A percentile compares a stretch with the other conserved stretches of the same genome.
phyloP scores from a whole-genome alignment of 768 basidiomycete species.

The Clathrus columnatus region DNA sequence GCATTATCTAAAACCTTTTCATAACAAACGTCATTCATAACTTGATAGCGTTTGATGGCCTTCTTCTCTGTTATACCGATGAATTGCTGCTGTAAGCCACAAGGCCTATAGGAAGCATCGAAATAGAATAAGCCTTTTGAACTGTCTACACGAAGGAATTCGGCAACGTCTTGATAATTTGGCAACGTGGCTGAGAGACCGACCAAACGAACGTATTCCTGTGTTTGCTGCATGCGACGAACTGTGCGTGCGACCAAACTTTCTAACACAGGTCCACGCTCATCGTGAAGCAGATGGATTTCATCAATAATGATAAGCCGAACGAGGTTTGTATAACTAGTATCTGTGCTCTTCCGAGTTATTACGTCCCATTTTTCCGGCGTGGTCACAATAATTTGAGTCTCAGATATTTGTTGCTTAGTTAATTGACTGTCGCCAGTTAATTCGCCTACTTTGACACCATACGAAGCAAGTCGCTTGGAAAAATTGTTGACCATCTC shows the following conservation, averaged over 20 bases:
- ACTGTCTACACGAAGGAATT: constrained; percentile 91
- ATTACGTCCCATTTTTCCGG: constrained; percentile 99
- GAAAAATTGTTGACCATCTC: constrained; percentile 97
- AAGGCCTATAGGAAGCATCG: constrained; percentile 88
- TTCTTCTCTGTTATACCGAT: constrained; percentile 98
- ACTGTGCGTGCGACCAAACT: constrained; percentile 85
- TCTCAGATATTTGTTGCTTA: constrained; percentile 92
- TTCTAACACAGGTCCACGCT: constrained; percentile 95
- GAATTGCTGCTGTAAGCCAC: constrained; percentile 93
- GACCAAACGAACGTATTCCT: constrained; percentile 87
- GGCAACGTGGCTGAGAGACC: constrained; percentile 97
- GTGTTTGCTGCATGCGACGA: constrained; percentile 88
- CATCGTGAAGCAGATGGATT: constrained; percentile 94
- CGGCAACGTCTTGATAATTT: constrained; percentile 95
- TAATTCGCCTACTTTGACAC: constrained; percentile 86
- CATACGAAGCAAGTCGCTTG: constrained; percentile 57
- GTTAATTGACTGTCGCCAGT: constrained; percentile 98
- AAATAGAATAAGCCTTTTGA: constrained; percentile 95
- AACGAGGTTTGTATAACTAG: constrained; percentile 93
- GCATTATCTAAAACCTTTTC: constrained; percentile 95
- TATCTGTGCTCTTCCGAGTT: constrained; percentile 95
- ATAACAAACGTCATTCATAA: constrained; percentile 98
- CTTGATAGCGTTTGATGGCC: constrained; percentile 95
- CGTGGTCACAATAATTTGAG: constrained; percentile 96
- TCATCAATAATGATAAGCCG: constrained; percentile 96